These are phyloP conservation scores for Solanum chacoense DNA, from an alignment of 305 asterid genomes.

Conservation along the genomic window DNA sequence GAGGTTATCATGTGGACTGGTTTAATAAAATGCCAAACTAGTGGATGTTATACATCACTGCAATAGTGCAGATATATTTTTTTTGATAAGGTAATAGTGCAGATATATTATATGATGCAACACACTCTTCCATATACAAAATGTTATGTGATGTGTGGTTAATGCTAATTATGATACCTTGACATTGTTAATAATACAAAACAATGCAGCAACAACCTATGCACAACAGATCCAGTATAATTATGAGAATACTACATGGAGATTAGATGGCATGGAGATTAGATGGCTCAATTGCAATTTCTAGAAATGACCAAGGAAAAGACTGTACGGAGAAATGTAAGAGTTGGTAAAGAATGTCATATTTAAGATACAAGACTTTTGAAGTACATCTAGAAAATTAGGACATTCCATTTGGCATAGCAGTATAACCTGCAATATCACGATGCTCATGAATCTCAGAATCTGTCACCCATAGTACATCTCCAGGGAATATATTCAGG, in stretches of 20 bases:
- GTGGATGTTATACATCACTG: background rate
- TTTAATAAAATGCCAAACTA: background rate
- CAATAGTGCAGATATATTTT: background rate
- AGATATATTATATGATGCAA: background rate
- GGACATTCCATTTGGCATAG: background rate
- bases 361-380: background rate
- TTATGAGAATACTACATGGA: background rate
- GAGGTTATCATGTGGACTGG: background rate
- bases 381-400: background rate
- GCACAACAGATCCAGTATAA: background rate
- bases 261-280: slow-evolving; percentile 1
- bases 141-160: background rate
- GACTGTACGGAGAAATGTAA: background rate
- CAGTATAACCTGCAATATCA: slow-evolving; percentile 83
- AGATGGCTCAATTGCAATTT: background rate
- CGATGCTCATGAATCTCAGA: slow-evolving; percentile 94
- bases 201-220: background rate
- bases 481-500: slow-evolving; percentile 83
- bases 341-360: background rate
- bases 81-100: background rate
- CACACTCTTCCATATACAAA: background rate
- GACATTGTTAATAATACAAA: background rate
- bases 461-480: slow-evolving; percentile 86
- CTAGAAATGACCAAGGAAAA: background rate
- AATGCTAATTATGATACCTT: background rate